A percentile compares a stretch with the other conserved stretches of the same genome.
These are phyloP conservation scores for Orbilia blumenaviensis DNA, from an alignment of 2,329 filamentous ascomycete genomes.

Conservation along the genomic window DNA sequence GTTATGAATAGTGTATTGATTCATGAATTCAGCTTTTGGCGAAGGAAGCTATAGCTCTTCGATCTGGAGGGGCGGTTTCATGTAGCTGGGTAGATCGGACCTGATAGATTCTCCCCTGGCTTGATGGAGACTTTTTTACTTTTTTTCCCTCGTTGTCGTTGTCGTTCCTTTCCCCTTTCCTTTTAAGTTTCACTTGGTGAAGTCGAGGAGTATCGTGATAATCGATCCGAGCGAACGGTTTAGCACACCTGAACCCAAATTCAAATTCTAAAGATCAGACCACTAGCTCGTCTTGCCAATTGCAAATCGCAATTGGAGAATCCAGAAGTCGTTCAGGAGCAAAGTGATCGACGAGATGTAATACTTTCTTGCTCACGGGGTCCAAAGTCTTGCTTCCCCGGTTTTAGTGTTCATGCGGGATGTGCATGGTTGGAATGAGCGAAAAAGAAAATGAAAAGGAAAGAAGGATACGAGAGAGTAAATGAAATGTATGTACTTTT, in stretches of 20 bases:
- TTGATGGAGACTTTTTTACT: not conserved
- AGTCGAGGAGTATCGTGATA: constrained; percentile 8
- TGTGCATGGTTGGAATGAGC: constrained; percentile 15
- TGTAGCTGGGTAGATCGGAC: not conserved
- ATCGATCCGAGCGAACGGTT: constrained; percentile 15
- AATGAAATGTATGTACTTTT: too few relatives aligned
- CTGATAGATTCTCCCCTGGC: not conserved
- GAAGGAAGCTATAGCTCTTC: not conserved
- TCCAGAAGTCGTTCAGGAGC: constrained; percentile 8
- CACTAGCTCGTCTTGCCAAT: constrained; percentile 21
- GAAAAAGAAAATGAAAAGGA: too few relatives aligned
- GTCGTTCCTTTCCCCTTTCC: not conserved
- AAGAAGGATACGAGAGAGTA: too few relatives aligned
- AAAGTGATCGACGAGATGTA: constrained; percentile 38
- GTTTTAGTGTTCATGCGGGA: constrained; percentile 26
- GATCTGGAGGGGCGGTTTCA: not conserved
- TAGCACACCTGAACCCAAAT: constrained; percentile 4
- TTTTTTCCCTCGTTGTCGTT: not conserved
- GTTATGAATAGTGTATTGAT: too few relatives aligned
- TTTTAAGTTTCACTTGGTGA: not conserved
- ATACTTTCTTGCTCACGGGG: constrained; percentile 37
- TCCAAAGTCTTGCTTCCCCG: constrained; percentile 26
- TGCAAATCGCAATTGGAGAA: not conserved
- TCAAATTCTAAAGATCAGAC: constrained; percentile 19
- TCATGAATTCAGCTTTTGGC: not conserved